Conservation (phyloP, 495 filamentous ascomycete genomes). For the Penicillium alfredii region DNA sequence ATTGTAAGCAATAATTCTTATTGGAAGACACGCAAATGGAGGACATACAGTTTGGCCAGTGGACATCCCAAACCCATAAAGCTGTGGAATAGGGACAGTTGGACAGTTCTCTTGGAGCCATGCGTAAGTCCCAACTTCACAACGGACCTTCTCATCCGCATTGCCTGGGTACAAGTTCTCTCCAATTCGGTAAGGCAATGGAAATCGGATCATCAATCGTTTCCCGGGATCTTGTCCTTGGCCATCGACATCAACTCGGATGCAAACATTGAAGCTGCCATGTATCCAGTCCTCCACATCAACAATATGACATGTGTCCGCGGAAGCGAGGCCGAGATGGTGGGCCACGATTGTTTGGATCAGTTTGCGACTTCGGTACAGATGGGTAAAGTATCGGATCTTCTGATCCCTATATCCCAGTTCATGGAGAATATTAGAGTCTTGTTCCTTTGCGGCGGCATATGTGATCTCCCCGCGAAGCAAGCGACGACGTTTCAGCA, state of each 20-base stretch:
- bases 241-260: too few relatives aligned
- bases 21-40: background rate
- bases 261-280: too few relatives aligned
- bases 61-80: slow-evolving; percentile 33
- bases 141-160: too few relatives aligned
- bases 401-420: slow-evolving; percentile 18
- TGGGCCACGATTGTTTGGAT: slow-evolving; percentile 1
- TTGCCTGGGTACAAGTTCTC: too few relatives aligned
- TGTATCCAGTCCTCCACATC: too few relatives aligned
- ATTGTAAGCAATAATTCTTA: slow-evolving; percentile 4
- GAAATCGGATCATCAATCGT: too few relatives aligned
- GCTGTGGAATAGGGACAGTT: slow-evolving; percentile 18
- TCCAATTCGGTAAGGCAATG: too few relatives aligned
- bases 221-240: too few relatives aligned
- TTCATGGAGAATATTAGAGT: slow-evolving; percentile 23
- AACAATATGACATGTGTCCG: too few relatives aligned
- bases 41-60: slow-evolving; percentile 20
- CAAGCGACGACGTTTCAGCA: too few relatives aligned
- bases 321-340: slow-evolving; percentile 5
- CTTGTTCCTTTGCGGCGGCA: slow-evolving; percentile 15
- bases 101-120: too few relatives aligned
- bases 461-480: slow-evolving; percentile 18
- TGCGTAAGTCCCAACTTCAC: too few relatives aligned
- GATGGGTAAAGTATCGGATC: slow-evolving; percentile 13
- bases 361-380: slow-evolving; percentile 12